Percentiles rank a stretch among this genome's conserved stretches.
Conservation (phyloP, 2,329 filamentous ascomycete species). For the Clarireedia sp. region DNA sequence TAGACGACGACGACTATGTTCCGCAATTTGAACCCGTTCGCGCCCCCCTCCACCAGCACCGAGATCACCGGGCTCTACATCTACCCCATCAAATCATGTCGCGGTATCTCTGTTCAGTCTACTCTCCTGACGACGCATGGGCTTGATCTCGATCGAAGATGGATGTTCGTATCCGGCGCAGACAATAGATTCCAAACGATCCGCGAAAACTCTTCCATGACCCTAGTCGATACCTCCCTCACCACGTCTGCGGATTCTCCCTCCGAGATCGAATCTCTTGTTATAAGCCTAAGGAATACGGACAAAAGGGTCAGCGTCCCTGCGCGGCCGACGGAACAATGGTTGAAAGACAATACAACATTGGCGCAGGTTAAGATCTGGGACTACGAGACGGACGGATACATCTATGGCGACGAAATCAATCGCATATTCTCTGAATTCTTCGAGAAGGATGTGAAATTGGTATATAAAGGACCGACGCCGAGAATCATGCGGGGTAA, state of each 20-base stretch:
- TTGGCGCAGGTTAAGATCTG: conserved; percentile 47
- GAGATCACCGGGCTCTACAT: conserved; percentile 37
- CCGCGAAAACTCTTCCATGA: conserved; percentile 52
- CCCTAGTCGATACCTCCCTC: conserved; percentile 38
- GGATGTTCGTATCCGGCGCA: conserved; percentile 54
- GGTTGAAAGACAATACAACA: conserved; percentile 46
- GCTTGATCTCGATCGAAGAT: conserved; percentile 53
- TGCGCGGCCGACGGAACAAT: conserved; percentile 43
- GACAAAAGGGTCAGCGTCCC: conserved; percentile 42
- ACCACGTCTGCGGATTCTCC: not conserved
- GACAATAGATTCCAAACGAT: conserved; percentile 52
- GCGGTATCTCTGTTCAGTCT: conserved; percentile 47
- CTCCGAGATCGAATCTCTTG: conserved; percentile 36
- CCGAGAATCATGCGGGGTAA: conserved; percentile 48
- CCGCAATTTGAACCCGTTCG: conserved; percentile 13
- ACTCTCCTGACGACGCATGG: conserved; percentile 47
- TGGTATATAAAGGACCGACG: conserved; percentile 55
- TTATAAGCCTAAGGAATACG: conserved; percentile 37
- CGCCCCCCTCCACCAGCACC: conserved; percentile 7
- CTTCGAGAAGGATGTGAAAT: conserved; percentile 44
- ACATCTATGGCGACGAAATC: conserved; percentile 42
- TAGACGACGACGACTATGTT: not conserved
- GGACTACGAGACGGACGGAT: conserved; percentile 49
- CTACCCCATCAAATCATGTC: conserved; percentile 61
- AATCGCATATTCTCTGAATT: conserved; percentile 48